Percentiles rank a stretch among this genome's conserved stretches.
Conservation (phyloP, 176 grass and related monocot genomes). For the Hyparrhenia diplandra region DNA sequence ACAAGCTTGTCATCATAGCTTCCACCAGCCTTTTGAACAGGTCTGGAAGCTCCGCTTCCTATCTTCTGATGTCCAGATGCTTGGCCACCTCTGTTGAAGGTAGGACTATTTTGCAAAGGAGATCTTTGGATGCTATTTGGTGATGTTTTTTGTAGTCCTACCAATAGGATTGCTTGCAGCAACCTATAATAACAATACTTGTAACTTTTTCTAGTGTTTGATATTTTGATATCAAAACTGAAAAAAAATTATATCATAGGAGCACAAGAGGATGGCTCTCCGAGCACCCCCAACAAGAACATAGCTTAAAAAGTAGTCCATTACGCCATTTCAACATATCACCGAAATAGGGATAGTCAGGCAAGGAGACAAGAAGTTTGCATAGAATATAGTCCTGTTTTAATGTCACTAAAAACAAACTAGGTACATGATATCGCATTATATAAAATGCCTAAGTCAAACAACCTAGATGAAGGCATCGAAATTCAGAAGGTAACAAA, state of each 20-base stretch:
- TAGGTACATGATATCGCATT: neutral
- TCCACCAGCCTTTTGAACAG: conserved; percentile 45
- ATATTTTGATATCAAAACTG: neutral
- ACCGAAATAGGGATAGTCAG: neutral
- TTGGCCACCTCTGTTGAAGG: conserved; percentile 44
- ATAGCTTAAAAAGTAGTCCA: neutral
- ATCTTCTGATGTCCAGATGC: conserved; percentile 36
- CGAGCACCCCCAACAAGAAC: neutral
- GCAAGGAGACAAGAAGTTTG: neutral
- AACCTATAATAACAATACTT: conserved; percentile 19
- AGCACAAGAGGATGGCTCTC: neutral
- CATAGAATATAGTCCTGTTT: neutral
- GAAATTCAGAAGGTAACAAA: conserved; percentile 5
- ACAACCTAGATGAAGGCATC: neutral
- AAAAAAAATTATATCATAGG: neutral
- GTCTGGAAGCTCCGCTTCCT: conserved; percentile 21
- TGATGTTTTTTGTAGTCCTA: conserved; percentile 24
- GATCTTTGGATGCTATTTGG: conserved; percentile 22
- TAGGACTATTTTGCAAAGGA: conserved; percentile 27
- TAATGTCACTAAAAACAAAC: neutral
- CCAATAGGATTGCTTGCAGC: conserved; percentile 26
- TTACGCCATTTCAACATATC: neutral
- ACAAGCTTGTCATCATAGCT: conserved; percentile 57
- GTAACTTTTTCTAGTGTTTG: neutral
- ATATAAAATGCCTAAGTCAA: neutral